These are phyloP conservation scores for Paraphysoderma sedebokerense DNA, from an alignment of 371 early-diverging fungal genomes.

Conservation along the genomic window DNA sequence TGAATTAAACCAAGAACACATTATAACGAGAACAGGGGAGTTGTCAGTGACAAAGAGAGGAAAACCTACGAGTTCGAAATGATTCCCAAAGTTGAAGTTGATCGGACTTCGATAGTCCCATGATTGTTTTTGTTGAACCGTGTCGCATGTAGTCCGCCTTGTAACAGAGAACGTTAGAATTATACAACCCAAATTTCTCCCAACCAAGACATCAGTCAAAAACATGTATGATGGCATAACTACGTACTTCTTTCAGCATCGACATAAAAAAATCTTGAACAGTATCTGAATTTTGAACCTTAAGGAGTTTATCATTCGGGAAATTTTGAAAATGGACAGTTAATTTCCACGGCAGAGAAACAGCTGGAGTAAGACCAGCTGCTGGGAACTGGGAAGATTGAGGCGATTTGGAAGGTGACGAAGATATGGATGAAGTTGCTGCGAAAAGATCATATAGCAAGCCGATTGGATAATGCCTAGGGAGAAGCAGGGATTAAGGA, in stretches of 20 bases:
- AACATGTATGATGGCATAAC: not conserved
- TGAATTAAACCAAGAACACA: no score
- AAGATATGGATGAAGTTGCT: constrained; percentile 8
- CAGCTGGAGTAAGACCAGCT: no score
- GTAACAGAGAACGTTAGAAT: not conserved
- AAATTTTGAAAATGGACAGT: constrained; percentile 38
- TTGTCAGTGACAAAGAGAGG: not conserved
- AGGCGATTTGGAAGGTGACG: constrained; percentile 1
- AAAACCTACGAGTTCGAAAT: constrained; percentile 1
- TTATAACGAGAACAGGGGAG: no score
- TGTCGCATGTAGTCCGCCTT: constrained; percentile 51
- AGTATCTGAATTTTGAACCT: constrained; percentile 26
- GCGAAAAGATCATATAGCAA: constrained; percentile 36
- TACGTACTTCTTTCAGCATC: constrained; percentile 50
- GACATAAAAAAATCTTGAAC: constrained; percentile 56
- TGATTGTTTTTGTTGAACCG: constrained; percentile 47
- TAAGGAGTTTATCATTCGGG: constrained; percentile 35
- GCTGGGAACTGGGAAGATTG: constrained; percentile 11
- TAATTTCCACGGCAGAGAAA: constrained; percentile 39
- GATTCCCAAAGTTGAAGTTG: constrained; percentile 50
- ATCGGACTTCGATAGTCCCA: constrained; percentile 54
- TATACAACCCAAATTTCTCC: not conserved
- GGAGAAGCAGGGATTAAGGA: constrained; percentile 4
- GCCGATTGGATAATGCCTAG: constrained; percentile 60
- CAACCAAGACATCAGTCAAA: not conserved